These are phyloP conservation scores for Ustulina deusta DNA, from an alignment of 2,329 filamentous ascomycete species.

Conservation along the genomic window DNA sequence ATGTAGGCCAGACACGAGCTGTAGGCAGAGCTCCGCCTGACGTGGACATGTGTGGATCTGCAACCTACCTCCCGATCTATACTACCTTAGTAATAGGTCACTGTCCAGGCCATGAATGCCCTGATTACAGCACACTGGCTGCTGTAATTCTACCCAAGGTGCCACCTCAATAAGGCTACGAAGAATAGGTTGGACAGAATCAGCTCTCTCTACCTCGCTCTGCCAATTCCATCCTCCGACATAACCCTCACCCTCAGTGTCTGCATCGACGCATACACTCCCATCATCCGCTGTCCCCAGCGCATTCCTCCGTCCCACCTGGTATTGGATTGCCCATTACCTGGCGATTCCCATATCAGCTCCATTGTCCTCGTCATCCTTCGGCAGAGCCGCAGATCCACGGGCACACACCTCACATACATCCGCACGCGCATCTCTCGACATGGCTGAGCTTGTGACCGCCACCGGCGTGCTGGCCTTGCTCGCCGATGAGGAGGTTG, in stretches of 20 bases:
- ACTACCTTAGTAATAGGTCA: neutral
- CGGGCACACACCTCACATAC: neutral
- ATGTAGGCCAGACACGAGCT: neutral
- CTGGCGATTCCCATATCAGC: neutral
- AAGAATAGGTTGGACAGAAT: slow-evolving; percentile 8
- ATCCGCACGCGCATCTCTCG: slow-evolving; percentile 42
- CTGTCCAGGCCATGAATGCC: neutral
- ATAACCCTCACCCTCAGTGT: slow-evolving; percentile 1
- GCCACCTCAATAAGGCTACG: neutral
- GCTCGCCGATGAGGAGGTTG: slow-evolving; percentile 91
- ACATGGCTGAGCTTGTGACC: slow-evolving; percentile 93
- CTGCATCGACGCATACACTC: neutral
- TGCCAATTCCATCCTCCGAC: neutral
- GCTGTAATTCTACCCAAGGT: too few species aligned
- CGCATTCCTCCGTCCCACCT: neutral
- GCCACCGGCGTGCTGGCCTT: slow-evolving; percentile 96
- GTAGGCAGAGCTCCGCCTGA: slow-evolving; percentile 33
- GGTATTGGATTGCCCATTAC: neutral
- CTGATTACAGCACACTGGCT: neutral
- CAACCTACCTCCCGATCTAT: too few species aligned
- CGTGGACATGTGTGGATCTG: slow-evolving; percentile 14
- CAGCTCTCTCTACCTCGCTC: slow-evolving; percentile 2
- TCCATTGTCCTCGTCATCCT: neutral
- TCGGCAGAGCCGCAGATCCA: neutral
- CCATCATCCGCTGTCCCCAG: neutral